Evolutionary conservation across 306 rosid species (phyloP).

Genomic region (Fragaria nilgerrensis): DNA sequence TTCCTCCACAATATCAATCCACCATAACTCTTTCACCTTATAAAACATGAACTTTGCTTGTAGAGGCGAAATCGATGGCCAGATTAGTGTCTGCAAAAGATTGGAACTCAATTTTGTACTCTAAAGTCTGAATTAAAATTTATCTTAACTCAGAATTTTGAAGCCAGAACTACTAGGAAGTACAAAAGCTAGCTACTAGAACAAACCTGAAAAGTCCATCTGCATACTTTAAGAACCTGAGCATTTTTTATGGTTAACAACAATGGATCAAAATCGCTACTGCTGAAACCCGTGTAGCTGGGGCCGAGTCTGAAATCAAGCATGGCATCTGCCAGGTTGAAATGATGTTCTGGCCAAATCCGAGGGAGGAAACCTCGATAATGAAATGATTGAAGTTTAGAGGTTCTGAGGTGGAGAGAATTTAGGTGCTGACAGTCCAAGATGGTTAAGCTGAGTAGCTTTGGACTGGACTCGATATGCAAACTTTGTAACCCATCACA

Average conservation of each 20-base stretch:
- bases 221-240: conserved; percentile 53
- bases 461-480: conserved; percentile 40
- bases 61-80: conserved; percentile 57
- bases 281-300: conserved; percentile 19
- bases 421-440: conserved; percentile 56
- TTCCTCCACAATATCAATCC: conserved; percentile 55
- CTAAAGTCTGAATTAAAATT: not conserved
- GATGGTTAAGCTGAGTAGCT: conserved; percentile 51
- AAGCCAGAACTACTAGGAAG: not conserved
- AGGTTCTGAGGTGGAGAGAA: conserved; percentile 42
- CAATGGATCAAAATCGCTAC: conserved; percentile 60
- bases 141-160: not conserved
- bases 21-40: conserved; percentile 59
- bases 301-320: conserved; percentile 70
- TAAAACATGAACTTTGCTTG: conserved; percentile 57
- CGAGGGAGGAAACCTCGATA: conserved; percentile 57
- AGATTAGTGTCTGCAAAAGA: conserved; percentile 55
- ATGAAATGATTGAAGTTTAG: conserved; percentile 49
- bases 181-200: not conserved
- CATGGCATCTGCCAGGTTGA: conserved; percentile 65
- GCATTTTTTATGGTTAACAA: conserved; percentile 68
- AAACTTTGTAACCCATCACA: conserved; percentile 57
- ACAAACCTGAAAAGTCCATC: conserved; percentile 76
- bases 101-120: not conserved
- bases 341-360: conserved; percentile 54